These are phyloP conservation scores for Chlorociboria aeruginascens DNA, from an alignment of 495 filamentous ascomycete species.

Conservation along the genomic window DNA sequence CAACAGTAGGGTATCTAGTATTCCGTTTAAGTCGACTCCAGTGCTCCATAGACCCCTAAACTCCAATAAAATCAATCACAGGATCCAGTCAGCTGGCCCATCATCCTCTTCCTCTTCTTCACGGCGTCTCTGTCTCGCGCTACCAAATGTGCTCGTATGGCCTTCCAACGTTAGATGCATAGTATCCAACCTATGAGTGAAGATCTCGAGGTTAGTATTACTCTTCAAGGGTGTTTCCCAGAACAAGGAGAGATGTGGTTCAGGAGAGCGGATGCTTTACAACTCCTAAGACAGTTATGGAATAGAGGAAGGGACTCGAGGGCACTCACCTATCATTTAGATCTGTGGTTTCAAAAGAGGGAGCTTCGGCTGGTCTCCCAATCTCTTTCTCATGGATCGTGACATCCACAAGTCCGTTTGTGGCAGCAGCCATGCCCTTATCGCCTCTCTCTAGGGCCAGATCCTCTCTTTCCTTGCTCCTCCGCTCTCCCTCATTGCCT, in stretches of 20 bases:
- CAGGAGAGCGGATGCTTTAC: no score
- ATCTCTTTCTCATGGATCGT: slow-evolving; percentile 38
- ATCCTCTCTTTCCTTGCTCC: slow-evolving; percentile 24
- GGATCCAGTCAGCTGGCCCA: slow-evolving; percentile 7
- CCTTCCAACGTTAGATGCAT: slow-evolving; percentile 36
- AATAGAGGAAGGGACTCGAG: no score
- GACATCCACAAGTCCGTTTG: slow-evolving; percentile 18
- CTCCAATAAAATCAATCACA: slow-evolving; percentile 6
- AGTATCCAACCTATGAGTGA: slow-evolving; percentile 4
- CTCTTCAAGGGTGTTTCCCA: no score
- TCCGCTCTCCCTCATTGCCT: slow-evolving; percentile 4
- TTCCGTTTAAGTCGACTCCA: not conserved
- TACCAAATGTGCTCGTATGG: slow-evolving; percentile 23
- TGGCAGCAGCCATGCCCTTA: slow-evolving; percentile 10
- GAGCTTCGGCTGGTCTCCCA: slow-evolving; percentile 20
- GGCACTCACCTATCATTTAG: slow-evolving; percentile 9
- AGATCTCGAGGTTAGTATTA: no score
- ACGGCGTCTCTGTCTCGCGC: slow-evolving; percentile 4
- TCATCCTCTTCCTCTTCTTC: slow-evolving; percentile 1
- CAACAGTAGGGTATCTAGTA: no score
- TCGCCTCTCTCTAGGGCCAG: slow-evolving; percentile 46
- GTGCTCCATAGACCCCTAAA: not conserved
- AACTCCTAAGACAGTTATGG: no score
- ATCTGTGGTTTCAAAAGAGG: slow-evolving; percentile 21
- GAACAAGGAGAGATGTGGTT: no score